Conservation (phyloP, 768 basidiomycete species). For the Suillus clintonianus region DNA sequence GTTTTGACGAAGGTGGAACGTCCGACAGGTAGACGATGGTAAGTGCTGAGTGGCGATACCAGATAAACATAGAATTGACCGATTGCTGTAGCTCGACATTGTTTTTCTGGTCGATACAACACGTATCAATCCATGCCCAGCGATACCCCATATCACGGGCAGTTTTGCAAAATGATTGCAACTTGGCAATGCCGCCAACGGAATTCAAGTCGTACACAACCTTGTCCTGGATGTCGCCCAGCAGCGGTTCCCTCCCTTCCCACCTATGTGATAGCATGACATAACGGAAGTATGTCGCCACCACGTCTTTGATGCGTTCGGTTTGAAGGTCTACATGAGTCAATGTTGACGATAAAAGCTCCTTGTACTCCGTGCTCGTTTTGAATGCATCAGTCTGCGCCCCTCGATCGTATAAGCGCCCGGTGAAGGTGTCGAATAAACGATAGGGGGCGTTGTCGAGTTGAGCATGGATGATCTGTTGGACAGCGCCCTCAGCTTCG, state of each 20-base stretch:
- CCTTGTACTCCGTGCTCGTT: not conserved
- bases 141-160: not conserved
- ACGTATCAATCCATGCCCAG: too few relatives aligned
- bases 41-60: not conserved
- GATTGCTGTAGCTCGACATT: not conserved
- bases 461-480: not conserved
- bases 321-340: not conserved
- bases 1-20: not conserved
- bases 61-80: not conserved
- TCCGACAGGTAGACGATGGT: not conserved
- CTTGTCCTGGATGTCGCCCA: not conserved
- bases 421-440: not conserved
- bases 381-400: not conserved
- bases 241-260: not conserved
- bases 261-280: not conserved
- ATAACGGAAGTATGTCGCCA: not conserved
- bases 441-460: not conserved
- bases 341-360: not conserved
- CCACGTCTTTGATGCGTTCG: not conserved
- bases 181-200: not conserved
- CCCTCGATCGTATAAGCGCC: not conserved
- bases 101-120: not conserved
- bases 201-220: not conserved
- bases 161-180: not conserved
- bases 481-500: not conserved